Conservation (phyloP, 495 filamentous ascomycete genomes). For the Penicillium manginii region DNA sequence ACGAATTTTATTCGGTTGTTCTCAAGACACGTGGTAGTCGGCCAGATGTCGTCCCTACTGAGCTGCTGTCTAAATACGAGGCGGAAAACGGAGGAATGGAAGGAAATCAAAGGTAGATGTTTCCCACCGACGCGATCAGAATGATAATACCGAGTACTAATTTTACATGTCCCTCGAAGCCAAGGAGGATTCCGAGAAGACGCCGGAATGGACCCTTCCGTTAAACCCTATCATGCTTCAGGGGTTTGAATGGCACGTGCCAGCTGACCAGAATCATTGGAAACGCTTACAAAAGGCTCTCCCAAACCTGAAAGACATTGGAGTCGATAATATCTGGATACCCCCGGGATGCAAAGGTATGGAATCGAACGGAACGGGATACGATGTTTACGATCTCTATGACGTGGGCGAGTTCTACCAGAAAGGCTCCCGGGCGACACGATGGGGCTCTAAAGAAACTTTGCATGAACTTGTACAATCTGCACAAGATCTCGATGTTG, state of each 20-base stretch:
- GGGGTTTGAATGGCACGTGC: constrained; percentile 77
- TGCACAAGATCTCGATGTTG: constrained; percentile 56
- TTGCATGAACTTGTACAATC: constrained; percentile 53
- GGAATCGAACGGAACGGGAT: constrained; percentile 65
- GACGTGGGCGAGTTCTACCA: constrained; percentile 79
- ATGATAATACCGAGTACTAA: background rate
- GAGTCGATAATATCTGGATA: constrained; percentile 71
- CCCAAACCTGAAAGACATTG: constrained; percentile 59
- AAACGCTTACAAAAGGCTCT: constrained; percentile 58
- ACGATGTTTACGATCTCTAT: constrained; percentile 77
- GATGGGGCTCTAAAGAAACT: constrained; percentile 72
- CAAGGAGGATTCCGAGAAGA: constrained; percentile 33
- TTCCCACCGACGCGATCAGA: background rate
- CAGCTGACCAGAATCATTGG: constrained; percentile 67
- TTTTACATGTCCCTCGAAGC: background rate
- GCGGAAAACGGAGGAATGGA: constrained; percentile 13
- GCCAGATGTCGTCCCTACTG: constrained; percentile 19
- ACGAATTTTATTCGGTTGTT: background rate
- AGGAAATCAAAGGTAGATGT: constrained; percentile 17
- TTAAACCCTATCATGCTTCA: constrained; percentile 69
- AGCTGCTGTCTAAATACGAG: constrained; percentile 20
- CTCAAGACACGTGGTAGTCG: constrained; percentile 4
- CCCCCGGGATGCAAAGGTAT: constrained; percentile 75
- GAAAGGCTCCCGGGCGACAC: constrained; percentile 64
- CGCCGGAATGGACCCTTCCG: constrained; percentile 29